A percentile compares a stretch with the other conserved stretches of the same genome.
phyloP scores from a whole-genome alignment of 306 rosid genomes.

The Rosa lucieae region DNA sequence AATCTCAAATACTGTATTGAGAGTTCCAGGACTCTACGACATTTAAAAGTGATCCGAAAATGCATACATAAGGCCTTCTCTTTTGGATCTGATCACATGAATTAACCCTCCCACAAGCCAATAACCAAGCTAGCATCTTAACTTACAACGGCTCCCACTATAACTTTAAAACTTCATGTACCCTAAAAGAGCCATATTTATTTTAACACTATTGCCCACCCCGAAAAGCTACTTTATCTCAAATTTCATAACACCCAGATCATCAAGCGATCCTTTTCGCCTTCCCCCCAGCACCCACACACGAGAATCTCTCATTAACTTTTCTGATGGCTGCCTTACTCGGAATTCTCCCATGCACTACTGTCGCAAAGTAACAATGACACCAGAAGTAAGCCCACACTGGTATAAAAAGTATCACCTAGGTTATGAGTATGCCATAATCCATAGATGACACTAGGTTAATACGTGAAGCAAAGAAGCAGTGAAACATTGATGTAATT shows the following conservation, averaged over 20 bases:
- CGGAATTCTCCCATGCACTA: background rate
- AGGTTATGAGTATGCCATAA: background rate
- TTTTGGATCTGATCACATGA: background rate
- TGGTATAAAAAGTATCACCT: background rate
- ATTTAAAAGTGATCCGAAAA: background rate
- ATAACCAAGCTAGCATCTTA: background rate
- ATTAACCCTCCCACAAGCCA: background rate
- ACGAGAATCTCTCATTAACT: background rate
- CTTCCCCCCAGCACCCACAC: too few relatives aligned
- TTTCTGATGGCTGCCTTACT: background rate
- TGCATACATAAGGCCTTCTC: background rate
- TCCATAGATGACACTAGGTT: background rate
- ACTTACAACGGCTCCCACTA: background rate
- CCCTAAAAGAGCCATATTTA: background rate
- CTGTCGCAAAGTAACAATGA: background rate
- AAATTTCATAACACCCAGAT: background rate
- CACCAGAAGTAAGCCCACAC: background rate
- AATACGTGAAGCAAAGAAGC: background rate
- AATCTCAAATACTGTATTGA: background rate
- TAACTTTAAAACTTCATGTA: background rate
- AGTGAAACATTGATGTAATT: background rate
- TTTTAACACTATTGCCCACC: background rate
- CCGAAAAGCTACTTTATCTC: background rate
- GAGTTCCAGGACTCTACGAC: background rate
- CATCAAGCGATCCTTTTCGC: background rate